Conservation (phyloP, 371 early-diverging fungal genomes). For the Zychaea mexicana region DNA sequence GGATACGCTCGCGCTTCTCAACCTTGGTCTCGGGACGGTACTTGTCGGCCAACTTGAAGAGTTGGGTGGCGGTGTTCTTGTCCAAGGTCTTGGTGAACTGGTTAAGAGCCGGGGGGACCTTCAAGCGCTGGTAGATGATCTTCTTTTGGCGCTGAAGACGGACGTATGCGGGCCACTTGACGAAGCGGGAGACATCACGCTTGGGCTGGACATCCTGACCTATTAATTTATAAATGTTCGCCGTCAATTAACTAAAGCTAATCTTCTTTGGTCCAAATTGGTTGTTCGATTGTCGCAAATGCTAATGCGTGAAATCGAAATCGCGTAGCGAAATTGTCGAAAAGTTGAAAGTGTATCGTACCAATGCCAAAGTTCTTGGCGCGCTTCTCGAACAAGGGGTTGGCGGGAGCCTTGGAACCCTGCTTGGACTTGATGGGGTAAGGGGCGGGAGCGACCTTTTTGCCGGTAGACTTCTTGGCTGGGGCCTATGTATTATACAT, state of each 20-base stretch:
- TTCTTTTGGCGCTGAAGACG: conserved; percentile 97
- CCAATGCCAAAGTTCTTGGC: conserved; percentile 90
- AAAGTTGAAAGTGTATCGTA: conserved; percentile 45
- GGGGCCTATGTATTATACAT: conserved; percentile 24
- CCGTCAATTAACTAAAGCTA: conserved; percentile 1
- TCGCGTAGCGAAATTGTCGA: not conserved
- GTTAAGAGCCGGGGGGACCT: conserved; percentile 99
- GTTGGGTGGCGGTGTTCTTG: conserved; percentile 96
- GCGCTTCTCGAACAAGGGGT: conserved; percentile 93
- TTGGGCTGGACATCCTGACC: conserved; percentile 93
- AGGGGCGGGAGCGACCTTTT: conserved; percentile 95
- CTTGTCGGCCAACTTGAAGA: conserved; percentile 97
- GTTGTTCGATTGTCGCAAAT: not conserved
- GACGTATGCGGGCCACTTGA: conserved; percentile 98
- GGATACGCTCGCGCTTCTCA: conserved; percentile 96
- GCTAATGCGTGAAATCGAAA: not conserved
- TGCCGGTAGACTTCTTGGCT: conserved; percentile 65
- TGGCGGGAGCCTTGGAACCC: conserved; percentile 70
- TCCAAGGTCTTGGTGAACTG: conserved; percentile 98
- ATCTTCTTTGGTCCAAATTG: too few species aligned
- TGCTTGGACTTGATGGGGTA: conserved; percentile 74
- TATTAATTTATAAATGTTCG: conserved; percentile 10
- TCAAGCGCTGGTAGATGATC: conserved; percentile 97
- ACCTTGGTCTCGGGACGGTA: conserved; percentile 98
- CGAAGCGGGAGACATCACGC: conserved; percentile 94